These are phyloP conservation scores for Cryptococcus neoformans DNA, from an alignment of 1,284 basidiomycete species.

Conservation along the genomic window DNA sequence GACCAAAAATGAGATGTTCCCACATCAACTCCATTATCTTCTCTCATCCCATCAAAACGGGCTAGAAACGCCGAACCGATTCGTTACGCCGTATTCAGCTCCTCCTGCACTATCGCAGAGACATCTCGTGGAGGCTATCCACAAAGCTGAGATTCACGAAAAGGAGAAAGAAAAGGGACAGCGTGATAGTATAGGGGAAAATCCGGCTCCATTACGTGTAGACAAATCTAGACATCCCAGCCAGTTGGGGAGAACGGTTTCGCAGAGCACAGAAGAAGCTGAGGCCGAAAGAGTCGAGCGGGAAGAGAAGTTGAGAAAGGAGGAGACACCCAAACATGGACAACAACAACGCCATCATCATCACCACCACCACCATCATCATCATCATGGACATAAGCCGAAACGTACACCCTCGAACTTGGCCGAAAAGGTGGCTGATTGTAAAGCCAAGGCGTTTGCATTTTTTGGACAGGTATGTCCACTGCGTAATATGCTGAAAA, in stretches of 20 bases:
- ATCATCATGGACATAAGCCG: neutral
- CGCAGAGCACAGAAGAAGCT: neutral
- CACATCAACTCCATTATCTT: constrained; percentile 5
- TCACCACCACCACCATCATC: constrained; percentile 8
- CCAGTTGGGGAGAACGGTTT: constrained; percentile 51
- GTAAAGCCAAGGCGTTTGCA: constrained; percentile 44
- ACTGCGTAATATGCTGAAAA: neutral
- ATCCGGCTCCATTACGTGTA: constrained; percentile 50
- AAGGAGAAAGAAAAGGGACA: constrained; percentile 52
- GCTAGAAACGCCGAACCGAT: constrained; percentile 73
- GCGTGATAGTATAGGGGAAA: constrained; percentile 57
- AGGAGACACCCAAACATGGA: constrained; percentile 53
- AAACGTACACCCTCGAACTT: neutral
- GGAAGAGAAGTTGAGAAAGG: constrained; percentile 1
- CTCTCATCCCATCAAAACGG: constrained; percentile 37
- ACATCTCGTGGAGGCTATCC: constrained; percentile 38
- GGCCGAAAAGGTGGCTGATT: constrained; percentile 6
- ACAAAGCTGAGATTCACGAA: constrained; percentile 25
- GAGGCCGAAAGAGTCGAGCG: neutral
- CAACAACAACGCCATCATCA: constrained; percentile 15
- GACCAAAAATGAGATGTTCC: constrained; percentile 1
- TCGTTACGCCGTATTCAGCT: constrained; percentile 61
- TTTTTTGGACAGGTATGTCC: constrained; percentile 46
- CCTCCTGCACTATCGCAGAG: constrained; percentile 57
- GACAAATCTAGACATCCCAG: constrained; percentile 53